These are phyloP conservation scores for Brasenia schreberi DNA, from an alignment of 164 flowering plant genomes.

Conservation along the genomic window DNA sequence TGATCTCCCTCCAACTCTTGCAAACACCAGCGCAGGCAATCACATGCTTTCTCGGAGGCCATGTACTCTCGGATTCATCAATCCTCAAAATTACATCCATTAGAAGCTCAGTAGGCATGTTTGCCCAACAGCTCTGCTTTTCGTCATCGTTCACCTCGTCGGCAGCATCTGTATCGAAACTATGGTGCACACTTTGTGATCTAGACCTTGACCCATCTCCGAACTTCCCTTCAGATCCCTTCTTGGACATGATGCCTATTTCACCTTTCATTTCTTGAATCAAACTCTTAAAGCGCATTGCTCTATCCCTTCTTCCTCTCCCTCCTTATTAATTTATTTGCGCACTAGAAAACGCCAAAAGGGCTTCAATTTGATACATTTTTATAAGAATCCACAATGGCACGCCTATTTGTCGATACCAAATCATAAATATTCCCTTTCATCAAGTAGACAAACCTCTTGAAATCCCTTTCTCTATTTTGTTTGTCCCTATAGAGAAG, in stretches of 20 bases:
- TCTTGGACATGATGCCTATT: slow-evolving; percentile 54
- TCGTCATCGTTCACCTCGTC: slow-evolving; percentile 11
- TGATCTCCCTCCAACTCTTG: slow-evolving; percentile 62
- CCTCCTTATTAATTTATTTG: not conserved
- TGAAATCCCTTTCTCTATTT: not conserved
- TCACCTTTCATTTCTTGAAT: slow-evolving; percentile 71
- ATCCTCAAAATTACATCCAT: slow-evolving; percentile 59
- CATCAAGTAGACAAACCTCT: not conserved
- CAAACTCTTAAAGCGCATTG: slow-evolving; percentile 45
- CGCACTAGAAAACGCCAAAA: not conserved
- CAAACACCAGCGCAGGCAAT: slow-evolving; percentile 92
- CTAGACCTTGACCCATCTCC: slow-evolving; percentile 55
- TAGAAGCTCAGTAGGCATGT: slow-evolving; percentile 77
- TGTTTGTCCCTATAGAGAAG: not conserved
- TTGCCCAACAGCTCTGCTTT: slow-evolving; percentile 68
- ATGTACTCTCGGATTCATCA: slow-evolving; percentile 56
- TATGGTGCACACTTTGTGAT: slow-evolving; percentile 59
- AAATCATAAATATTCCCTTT: not conserved
- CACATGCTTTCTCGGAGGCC: slow-evolving; percentile 68
- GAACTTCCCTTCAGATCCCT: slow-evolving; percentile 55
- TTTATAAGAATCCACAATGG: not conserved
- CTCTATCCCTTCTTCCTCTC: not conserved
- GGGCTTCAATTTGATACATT: not conserved
- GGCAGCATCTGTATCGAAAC: slow-evolving; percentile 49
- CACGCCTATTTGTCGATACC: not conserved